phyloP scores from a whole-genome alignment of 352 stramenopile species.

The Phytophthora lateralis region DNA sequence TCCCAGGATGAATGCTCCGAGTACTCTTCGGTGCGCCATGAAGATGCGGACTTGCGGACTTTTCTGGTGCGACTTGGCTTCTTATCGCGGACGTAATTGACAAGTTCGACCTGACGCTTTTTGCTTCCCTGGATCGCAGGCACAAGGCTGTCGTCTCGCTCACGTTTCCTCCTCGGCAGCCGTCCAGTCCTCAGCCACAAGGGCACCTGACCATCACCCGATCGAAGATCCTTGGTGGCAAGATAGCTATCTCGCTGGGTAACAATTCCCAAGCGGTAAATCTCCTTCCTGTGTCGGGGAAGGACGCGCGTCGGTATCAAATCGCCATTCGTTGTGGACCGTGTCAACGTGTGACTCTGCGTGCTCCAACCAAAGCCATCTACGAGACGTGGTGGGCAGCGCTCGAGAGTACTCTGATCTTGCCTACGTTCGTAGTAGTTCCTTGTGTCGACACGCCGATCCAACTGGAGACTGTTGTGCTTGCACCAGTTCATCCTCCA shows the following conservation, averaged over 20 bases:
- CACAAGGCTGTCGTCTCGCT: constrained; percentile 35
- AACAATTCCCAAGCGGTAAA: not conserved
- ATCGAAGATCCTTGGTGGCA: constrained; percentile 29
- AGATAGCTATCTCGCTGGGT: constrained; percentile 27
- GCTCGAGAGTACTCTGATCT: constrained; percentile 23
- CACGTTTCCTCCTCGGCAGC: constrained; percentile 11
- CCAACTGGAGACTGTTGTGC: not conserved
- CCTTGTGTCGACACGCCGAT: constrained; percentile 4
- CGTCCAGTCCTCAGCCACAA: not conserved
- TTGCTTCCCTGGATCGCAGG: constrained; percentile 14
- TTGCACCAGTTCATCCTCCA: constrained; percentile 18
- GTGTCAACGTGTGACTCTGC: constrained; percentile 21
- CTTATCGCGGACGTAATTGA: not conserved
- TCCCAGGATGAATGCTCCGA: constrained; percentile 16
- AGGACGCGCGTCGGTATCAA: constrained; percentile 23
- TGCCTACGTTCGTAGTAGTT: constrained; percentile 22
- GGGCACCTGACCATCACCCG: constrained; percentile 27
- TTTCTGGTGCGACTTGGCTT: constrained; percentile 32
- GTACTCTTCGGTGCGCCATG: constrained; percentile 31
- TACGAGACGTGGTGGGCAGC: constrained; percentile 37
- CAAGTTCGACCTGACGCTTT: not conserved
- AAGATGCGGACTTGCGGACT: constrained; percentile 36
- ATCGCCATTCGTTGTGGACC: constrained; percentile 26
- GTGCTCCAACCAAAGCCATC: constrained; percentile 26
- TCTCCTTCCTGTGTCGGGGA: constrained; percentile 22